Base-by-base conservation (phyloP, 352 stramenopile genomes). In the Globisporangium emineosum region DNA sequence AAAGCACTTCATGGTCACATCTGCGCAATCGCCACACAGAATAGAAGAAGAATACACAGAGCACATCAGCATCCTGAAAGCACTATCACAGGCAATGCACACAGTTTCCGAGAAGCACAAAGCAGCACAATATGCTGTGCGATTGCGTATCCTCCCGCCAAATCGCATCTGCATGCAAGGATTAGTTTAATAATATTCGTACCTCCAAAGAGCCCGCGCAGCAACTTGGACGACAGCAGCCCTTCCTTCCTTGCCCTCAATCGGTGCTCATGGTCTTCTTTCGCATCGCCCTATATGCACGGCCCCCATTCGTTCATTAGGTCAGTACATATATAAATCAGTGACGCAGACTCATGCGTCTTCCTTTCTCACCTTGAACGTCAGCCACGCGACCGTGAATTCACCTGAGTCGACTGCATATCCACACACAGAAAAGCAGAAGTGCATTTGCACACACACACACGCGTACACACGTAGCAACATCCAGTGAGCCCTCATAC, bases 381-480 rank as follows among this genome's bases (percentile, higher is more conserved):
- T 92, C 47, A 94, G 74, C 86, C 86, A 94, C 57, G 82, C 86
- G 67, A 94, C 84, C 37, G 78, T 91, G 70, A 94, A 93, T 61
- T 93, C 86, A 10, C 79, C 78, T 2, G 74, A 70, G 21, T 89
- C 75, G 65, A 94, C 84, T 94, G 67, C 37, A 50, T 37, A 69
- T 2, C 57, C 17, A 60, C 32, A 63, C 8, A 32, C 17, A 27
- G 19, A 42, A 2, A 53, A 33, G 27, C 32, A 4, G 12, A 54
- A 27, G 53, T 58, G 37, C 49, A 32, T 21, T 17, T 33, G 12
- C 47, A 25, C 50, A 27, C 47, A 37, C 23, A 45, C 10, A 55
- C 32, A 25, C 45, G 45, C 13, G 57, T 19, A 55, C 32, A 25
- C 45, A 49, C 13, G 57, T 19, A 57, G n/a, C 5, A 61, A 33